phyloP scores from a whole-genome alignment of 1,284 basidiomycete species.

The Sanghuangporus weigelae region DNA sequence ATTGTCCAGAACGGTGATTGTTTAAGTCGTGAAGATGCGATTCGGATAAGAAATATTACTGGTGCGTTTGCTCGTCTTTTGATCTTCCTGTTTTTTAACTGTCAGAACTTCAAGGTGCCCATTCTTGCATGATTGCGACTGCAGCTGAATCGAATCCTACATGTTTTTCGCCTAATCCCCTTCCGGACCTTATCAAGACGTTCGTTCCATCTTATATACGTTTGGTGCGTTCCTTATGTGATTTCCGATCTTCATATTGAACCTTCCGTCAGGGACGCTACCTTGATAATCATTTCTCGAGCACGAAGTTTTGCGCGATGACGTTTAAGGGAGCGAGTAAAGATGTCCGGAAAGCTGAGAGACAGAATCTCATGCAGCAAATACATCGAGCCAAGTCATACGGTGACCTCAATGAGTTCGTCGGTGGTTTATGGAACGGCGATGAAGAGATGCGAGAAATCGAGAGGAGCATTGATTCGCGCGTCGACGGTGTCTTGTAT shows the following conservation, averaged over 20 bases:
- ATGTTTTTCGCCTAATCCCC: constrained; percentile 71
- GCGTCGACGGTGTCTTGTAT: constrained; percentile 25
- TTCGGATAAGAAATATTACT: constrained; percentile 68
- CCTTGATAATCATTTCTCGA: constrained; percentile 73
- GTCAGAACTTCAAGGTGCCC: constrained; percentile 52
- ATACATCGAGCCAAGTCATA: constrained; percentile 65
- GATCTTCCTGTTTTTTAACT: not conserved
- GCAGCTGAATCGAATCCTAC: constrained; percentile 92
- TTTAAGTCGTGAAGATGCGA: constrained; percentile 72
- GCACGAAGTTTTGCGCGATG: constrained; percentile 89
- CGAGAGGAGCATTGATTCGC: constrained; percentile 44
- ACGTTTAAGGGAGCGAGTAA: constrained; percentile 70
- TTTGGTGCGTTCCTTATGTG: constrained; percentile 45
- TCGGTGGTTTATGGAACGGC: constrained; percentile 52
- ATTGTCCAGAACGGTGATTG: constrained; percentile 96
- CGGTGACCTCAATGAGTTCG: constrained; percentile 52
- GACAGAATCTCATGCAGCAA: constrained; percentile 49
- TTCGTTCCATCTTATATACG: constrained; percentile 77
- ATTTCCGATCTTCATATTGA: not conserved
- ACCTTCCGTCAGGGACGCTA: constrained; percentile 46
- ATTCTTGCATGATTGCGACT: constrained; percentile 94
- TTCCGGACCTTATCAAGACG: constrained; percentile 63
- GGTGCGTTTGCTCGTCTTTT: constrained; percentile 37
- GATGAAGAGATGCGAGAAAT: constrained; percentile 58
- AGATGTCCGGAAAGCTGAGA: constrained; percentile 49